Evolutionary conservation across 768 basidiomycete species (phyloP).

Genomic region (Amanita molliuscula): DNA sequence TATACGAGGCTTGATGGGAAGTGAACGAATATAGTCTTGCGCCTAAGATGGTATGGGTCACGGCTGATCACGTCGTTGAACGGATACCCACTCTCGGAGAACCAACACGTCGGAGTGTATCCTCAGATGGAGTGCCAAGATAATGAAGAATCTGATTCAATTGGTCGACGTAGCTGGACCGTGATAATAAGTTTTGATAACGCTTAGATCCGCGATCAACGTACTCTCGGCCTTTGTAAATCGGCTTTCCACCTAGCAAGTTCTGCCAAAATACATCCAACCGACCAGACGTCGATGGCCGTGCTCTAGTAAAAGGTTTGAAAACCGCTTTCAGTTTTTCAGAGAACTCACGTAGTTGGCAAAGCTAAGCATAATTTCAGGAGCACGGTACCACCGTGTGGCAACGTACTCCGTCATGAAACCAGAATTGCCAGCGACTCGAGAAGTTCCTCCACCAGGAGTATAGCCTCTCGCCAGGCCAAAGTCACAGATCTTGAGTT

Average conservation of each 20-base stretch:
- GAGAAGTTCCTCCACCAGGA: conserved; percentile 67
- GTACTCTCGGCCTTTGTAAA: conserved; percentile 95
- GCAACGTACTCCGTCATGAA: conserved; percentile 99
- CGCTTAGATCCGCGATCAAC: conserved; percentile 17
- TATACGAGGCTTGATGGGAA: conserved; percentile 94
- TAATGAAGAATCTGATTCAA: conserved; percentile 97
- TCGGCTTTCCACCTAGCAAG: conserved; percentile 89
- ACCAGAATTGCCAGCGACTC: conserved; percentile 72
- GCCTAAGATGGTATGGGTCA: conserved; percentile 38
- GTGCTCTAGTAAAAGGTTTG: conserved; percentile 44
- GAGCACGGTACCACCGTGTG: conserved; percentile 98
- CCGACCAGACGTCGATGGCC: conserved; percentile 92
- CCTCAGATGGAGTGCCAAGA: conserved; percentile 96
- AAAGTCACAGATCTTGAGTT: conserved; percentile 98
- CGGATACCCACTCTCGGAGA: conserved; percentile 67
- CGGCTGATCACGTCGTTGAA: not conserved
- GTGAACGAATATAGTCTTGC: conserved; percentile 95
- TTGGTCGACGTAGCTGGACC: conserved; percentile 86
- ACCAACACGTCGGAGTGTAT: conserved; percentile 91
- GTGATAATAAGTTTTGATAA: not conserved
- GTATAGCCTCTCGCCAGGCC: conserved; percentile 93
- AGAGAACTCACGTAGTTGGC: conserved; percentile 67
- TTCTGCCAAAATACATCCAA: conserved; percentile 93
- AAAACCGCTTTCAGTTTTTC: conserved; percentile 7
- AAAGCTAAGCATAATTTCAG: conserved; percentile 98